Evolutionary conservation across 2,329 filamentous ascomycete genomes (phyloP), one percentile per base, ranked within the genome.

Genomic region (Proliferodiscus dingleyae): DNA sequence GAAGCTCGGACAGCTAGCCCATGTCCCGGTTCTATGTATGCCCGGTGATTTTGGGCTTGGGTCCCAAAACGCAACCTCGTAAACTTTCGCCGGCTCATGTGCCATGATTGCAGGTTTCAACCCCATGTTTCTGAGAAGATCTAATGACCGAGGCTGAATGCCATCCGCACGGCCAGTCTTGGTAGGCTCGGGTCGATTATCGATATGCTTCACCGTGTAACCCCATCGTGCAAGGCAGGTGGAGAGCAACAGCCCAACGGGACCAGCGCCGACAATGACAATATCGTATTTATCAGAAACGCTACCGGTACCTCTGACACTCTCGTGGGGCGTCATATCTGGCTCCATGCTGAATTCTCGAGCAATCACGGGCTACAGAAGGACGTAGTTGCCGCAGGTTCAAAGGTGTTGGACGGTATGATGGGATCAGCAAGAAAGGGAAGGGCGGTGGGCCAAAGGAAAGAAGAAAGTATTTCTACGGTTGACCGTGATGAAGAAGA

Each of bases 201-300:
- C 90, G 62, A 95, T 89, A 68, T 95, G 89, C 73, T 91, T 95
- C 67, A 96, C 88, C 66, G 81, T 89, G 74, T 95, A 96, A 16
- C 90, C 90, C 88, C 89, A 95, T 71, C 89, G 77, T 50, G 88
- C 87, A 51, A 96, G 77, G 63, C 87, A 91, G 23, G 89, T 89
- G 7, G 89, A 93, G 19, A 95, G 77, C 69, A 94, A 83, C 47
- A 95, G 78, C 45, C 90, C 90, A 32, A 90, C 89, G 3, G 90
- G 90, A 13, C 90, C 90, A 45, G 90, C 90, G 53, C 90, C 90
- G 45, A 95, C 77, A 55, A 95, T 89, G 57, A 95, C 89, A 41
- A 77, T 77, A 60, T 85, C 82, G 67, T 81, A 83, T 29, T 59
- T 56, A 32, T 50, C 52, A 7, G 51, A 54, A 13, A 22, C 39